Conservation (phyloP, 164 flowering plant species). For the Macadamia tetraphylla region DNA sequence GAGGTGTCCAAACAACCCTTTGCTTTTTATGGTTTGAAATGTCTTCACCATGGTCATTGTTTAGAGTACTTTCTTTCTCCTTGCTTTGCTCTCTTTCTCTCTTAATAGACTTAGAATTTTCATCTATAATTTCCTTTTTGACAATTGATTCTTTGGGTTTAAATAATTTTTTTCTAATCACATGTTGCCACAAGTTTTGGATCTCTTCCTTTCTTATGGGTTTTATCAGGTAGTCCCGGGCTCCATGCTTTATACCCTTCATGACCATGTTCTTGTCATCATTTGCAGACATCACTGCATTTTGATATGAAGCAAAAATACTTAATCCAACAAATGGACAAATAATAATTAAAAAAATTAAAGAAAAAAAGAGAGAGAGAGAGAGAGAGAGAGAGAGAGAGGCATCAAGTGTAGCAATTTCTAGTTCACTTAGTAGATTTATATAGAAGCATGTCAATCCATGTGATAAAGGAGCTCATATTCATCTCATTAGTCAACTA, state of each 20-base stretch:
- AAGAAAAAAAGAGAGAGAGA: too few relatives aligned
- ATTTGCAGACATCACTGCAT: conserved; percentile 30
- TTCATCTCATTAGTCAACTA: too few relatives aligned
- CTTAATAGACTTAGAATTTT: background rate
- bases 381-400: too few relatives aligned
- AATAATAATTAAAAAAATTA: background rate
- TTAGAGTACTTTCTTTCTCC: conserved; percentile 7
- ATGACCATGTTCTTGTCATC: conserved; percentile 22
- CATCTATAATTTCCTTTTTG: background rate
- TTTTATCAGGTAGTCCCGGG: conserved; percentile 33
- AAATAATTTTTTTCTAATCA: conserved; percentile 22
- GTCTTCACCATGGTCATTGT: conserved; percentile 10
- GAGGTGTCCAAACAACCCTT: conserved; percentile 24
- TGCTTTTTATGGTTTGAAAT: conserved; percentile 12
- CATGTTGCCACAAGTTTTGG: conserved; percentile 45
- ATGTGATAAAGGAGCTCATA: too few relatives aligned
- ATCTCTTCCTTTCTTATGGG: conserved; percentile 30
- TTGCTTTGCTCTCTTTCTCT: conserved; percentile 4
- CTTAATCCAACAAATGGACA: background rate
- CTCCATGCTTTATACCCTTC: conserved; percentile 37
- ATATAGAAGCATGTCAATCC: too few relatives aligned
- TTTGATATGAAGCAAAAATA: background rate
- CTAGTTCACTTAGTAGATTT: too few relatives aligned
- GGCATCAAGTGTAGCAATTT: too few relatives aligned
- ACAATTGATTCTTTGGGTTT: conserved; percentile 2